Base-by-base conservation (phyloP, 2,329 filamentous ascomycete species). In the Claviceps arundinis region DNA sequence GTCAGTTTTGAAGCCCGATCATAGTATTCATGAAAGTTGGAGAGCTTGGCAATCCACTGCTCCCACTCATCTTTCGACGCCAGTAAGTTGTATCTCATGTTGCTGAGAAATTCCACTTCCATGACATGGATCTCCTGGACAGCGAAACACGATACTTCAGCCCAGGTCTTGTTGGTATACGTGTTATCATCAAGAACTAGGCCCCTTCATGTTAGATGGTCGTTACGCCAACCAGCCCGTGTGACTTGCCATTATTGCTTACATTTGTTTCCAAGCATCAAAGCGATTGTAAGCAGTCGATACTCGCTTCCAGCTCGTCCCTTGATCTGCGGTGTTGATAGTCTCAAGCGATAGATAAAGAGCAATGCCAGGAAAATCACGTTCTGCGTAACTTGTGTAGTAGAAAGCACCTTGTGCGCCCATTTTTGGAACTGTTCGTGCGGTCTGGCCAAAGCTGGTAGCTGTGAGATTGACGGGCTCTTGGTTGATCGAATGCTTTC, bases 111-210 rank as follows among this genome's bases (percentile, higher is more conserved):
- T 67, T 98, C 93, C n/a, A 98, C 93, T 67, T 98, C 93, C 93
- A 98, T 98, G 45, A 96, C 86, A 65, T 98, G 93, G 50, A 98
- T 95, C 68, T 98, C 93, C 55, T 85, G 82, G 13, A 97, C 91
- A 1, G 87, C 83, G 55, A 98, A 95, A 45, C 87, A 87, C 1
- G 93, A 97, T 11, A 98, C 93, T 62, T 98, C 93, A 2, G 91
- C 93, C 93, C 93, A 98, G 0, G 93, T 98, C 74, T 97, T 96
- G 73, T 98, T 98, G 40, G 93, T 97, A 69, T 98, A 98, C 0
- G 93, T 97, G 67, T 97, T 98, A 68, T 98, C 93, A 64, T 98
- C 93, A 61, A 98, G 73, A 65, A 97, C 84, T 88, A 50, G n/a
- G 19, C 40, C 30, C 9, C 26, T 1, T 22, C 7, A n/a, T 14